Evolutionary conservation across 139 green algal species (phyloP).

Genomic region (Coccomyxa sp.): DNA sequence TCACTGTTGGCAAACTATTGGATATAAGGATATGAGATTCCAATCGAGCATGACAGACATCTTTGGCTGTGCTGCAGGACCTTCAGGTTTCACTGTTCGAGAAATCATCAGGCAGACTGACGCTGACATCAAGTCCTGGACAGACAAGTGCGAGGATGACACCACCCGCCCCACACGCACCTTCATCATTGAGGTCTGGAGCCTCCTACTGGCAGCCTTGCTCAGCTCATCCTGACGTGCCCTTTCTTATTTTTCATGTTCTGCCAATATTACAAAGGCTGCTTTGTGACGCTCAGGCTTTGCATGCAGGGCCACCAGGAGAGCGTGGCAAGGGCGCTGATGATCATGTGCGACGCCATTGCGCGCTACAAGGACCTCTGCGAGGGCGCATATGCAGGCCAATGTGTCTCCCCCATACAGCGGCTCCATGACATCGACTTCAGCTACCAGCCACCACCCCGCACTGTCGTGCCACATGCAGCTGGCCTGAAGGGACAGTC

Average conservation of each 20-base stretch:
- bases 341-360: constrained; percentile 67
- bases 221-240: background rate
- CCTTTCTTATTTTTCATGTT: background rate
- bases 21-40: too few relatives aligned
- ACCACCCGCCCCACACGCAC: constrained; percentile 38
- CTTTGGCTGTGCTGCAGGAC: background rate
- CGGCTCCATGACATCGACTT: constrained; percentile 79
- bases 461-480: constrained; percentile 65
- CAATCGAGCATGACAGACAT: background rate
- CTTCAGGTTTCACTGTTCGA: constrained; percentile 46
- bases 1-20: too few relatives aligned
- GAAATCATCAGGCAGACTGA: constrained; percentile 69
- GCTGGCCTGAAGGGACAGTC: constrained; percentile 57
- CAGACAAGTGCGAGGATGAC: constrained; percentile 31
- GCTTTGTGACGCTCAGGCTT: background rate
- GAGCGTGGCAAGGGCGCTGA: constrained; percentile 38
- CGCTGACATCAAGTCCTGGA: constrained; percentile 78
- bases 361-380: constrained; percentile 90
- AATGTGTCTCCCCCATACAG: constrained; percentile 72
- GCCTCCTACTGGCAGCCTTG: background rate
- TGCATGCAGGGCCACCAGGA: background rate
- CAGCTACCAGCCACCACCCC: constrained; percentile 82
- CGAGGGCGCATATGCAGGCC: constrained; percentile 69
- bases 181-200: constrained; percentile 50
- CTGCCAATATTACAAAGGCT: too few relatives aligned